Conservation (phyloP, 2,329 filamentous ascomycete genomes). For the Fusarium pseudonygamai region DNA sequence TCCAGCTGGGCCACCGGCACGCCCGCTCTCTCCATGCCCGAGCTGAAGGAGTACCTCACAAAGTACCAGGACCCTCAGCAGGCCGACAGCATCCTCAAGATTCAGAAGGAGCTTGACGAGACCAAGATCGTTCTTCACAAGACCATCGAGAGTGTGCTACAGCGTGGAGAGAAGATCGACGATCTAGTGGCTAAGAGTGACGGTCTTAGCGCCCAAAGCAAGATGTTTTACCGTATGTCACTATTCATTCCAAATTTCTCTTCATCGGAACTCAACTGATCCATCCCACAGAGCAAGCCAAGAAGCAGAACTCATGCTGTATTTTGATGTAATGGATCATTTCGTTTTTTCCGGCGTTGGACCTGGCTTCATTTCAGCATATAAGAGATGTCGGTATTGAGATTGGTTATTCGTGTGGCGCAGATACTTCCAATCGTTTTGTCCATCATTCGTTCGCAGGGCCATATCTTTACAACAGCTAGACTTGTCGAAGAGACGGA, state of each 20-base stretch:
- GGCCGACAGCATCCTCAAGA: slow-evolving; percentile 93
- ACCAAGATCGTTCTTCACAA: slow-evolving; percentile 98
- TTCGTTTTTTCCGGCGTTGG: slow-evolving; percentile 47
- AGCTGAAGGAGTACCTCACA: slow-evolving; percentile 78
- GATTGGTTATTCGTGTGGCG: slow-evolving; percentile 47
- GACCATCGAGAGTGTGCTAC: slow-evolving; percentile 87
- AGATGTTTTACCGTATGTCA: slow-evolving; percentile 91
- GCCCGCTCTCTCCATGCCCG: slow-evolving; percentile 70
- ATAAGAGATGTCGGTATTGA: slow-evolving; percentile 42
- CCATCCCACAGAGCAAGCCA: slow-evolving; percentile 66
- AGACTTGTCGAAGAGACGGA: slow-evolving; percentile 12
- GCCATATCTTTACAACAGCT: slow-evolving; percentile 35
- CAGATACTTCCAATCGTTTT: slow-evolving; percentile 42
- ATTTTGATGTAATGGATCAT: slow-evolving; percentile 66
- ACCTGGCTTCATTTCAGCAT: slow-evolving; percentile 45
- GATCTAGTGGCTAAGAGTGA: slow-evolving; percentile 93
- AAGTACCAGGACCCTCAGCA: slow-evolving; percentile 87
- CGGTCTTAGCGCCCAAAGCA: slow-evolving; percentile 88
- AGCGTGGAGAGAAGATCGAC: slow-evolving; percentile 97
- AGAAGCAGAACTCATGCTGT: slow-evolving; percentile 85
- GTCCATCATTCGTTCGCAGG: slow-evolving; percentile 38
- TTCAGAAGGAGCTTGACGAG: slow-evolving; percentile 96
- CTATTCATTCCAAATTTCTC: background rate
- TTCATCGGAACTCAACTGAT: background rate
- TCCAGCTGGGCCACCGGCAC: slow-evolving; percentile 69